Evolutionary conservation across 2,329 filamentous ascomycete species (phyloP).

Genomic region (Sporothrix curviconia): DNA sequence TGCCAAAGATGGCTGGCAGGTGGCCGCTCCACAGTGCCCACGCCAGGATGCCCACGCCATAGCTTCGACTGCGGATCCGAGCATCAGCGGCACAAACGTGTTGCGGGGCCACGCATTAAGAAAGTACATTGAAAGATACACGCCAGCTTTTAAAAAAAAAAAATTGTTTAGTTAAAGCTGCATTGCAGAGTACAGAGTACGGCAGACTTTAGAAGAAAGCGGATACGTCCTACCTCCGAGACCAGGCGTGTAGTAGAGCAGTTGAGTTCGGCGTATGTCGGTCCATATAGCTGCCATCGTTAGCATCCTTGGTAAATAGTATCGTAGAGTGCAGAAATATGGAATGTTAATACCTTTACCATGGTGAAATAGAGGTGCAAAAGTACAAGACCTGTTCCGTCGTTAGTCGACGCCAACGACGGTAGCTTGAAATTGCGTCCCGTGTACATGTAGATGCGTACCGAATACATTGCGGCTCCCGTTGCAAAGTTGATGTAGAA

Average conservation of each 20-base stretch:
- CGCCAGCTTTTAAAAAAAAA: slow-evolving; percentile 37
- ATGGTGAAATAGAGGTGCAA: slow-evolving; percentile 60
- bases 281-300: slow-evolving; percentile 26
- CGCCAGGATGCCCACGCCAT: slow-evolving; percentile 51
- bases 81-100: slow-evolving; percentile 52
- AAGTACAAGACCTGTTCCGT: slow-evolving; percentile 56
- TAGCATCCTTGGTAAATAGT: neutral
- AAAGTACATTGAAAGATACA: slow-evolving; percentile 50
- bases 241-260: slow-evolving; percentile 60
- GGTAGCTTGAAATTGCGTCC: too few species aligned
- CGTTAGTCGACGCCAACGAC: slow-evolving; percentile 29
- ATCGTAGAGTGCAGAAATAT: too few species aligned
- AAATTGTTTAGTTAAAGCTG: neutral
- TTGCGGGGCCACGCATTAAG: slow-evolving; percentile 57
- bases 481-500: slow-evolving; percentile 55
- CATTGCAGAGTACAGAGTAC: slow-evolving; percentile 19
- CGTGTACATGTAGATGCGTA: too few species aligned
- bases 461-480: slow-evolving; percentile 48
- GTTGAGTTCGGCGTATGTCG: slow-evolving; percentile 17
- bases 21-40: slow-evolving; percentile 33
- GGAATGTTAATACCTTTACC: slow-evolving; percentile 31
- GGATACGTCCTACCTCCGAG: slow-evolving; percentile 53
- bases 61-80: slow-evolving; percentile 51
- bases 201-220: too few species aligned
- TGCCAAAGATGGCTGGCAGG: slow-evolving; percentile 45